These are phyloP conservation scores for Paramecium caudatum DNA, from an alignment of 73 alveolate species.

Conservation along the genomic window DNA sequence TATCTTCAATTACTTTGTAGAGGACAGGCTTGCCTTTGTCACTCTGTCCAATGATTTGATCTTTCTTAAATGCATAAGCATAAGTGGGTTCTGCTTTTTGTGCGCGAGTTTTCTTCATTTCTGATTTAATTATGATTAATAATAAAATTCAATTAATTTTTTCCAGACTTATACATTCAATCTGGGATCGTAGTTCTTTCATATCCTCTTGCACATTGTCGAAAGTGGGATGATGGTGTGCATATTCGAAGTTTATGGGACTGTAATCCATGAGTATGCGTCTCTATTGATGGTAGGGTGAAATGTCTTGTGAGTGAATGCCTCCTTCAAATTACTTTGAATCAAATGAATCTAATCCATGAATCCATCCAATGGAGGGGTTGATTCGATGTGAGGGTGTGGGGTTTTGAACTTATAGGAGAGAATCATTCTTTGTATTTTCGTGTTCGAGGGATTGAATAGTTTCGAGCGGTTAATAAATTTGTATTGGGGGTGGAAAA, in stretches of 20 bases:
- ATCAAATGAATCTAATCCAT: conserved; percentile 44
- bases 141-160: conserved; percentile 25
- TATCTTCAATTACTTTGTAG: conserved; percentile 37
- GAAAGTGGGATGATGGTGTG: conserved; percentile 22
- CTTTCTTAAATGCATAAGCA: conserved; percentile 16
- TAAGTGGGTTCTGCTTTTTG: conserved; percentile 17
- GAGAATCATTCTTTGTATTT: conserved; percentile 58
- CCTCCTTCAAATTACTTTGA: conserved; percentile 7
- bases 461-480: conserved; percentile 47
- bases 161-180: conserved; percentile 50
- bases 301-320: conserved; percentile 34
- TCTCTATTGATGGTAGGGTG: conserved; percentile 40
- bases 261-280: conserved; percentile 17
- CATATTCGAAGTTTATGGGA: conserved; percentile 51
- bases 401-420: not conserved
- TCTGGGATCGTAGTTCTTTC: not conserved
- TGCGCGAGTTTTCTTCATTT: conserved; percentile 26
- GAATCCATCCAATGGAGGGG: conserved; percentile 15
- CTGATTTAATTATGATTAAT: not conserved
- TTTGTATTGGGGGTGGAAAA: not conserved
- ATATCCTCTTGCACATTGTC: conserved; percentile 18
- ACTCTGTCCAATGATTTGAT: conserved; percentile 4
- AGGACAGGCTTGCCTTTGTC: conserved; percentile 10
- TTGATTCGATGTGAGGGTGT: conserved; percentile 46
- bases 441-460: conserved; percentile 32